Conservation (phyloP, 108 stramenopile genomes). For the Cyclostephanos invisitatus region DNA sequence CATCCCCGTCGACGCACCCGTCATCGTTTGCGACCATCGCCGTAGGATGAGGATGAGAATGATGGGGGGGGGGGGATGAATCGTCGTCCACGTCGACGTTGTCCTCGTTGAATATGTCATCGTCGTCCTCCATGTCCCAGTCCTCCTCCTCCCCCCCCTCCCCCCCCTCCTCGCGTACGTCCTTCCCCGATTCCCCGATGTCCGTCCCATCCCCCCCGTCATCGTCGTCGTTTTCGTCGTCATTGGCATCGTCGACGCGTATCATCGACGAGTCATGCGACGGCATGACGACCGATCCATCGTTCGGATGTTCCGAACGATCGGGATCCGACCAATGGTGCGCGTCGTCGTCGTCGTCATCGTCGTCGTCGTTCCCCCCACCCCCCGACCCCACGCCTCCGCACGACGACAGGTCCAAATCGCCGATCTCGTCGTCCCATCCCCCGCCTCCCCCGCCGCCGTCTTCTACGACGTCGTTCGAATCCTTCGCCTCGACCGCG, state of each 20-base stretch:
- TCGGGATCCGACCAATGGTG: too few relatives aligned
- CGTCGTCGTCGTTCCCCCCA: constrained; percentile 6
- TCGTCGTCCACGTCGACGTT: background rate
- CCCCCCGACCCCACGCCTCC: background rate
- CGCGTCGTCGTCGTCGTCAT: constrained; percentile 17
- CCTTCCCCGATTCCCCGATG: background rate
- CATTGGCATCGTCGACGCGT: background rate
- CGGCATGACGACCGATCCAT: too few relatives aligned
- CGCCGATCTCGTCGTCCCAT: constrained; percentile 26
- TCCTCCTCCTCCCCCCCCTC: constrained; percentile 6
- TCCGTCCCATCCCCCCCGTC: background rate
- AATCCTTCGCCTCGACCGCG: background rate
- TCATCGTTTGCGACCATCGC: too few relatives aligned
- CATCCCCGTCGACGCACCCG: too few relatives aligned
- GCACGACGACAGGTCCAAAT: constrained; percentile 5
- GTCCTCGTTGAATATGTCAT: constrained; percentile 12
- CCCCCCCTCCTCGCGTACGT: background rate
- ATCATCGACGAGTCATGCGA: background rate
- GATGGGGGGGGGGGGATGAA: background rate
- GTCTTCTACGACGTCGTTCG: background rate
- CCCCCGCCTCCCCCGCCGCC: constrained; percentile 9
- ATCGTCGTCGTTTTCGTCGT: background rate
- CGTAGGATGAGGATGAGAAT: background rate
- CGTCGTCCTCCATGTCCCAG: constrained; percentile 18
- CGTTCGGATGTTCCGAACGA: too few relatives aligned